Percentiles rank a stretch among this genome's conserved stretches.
phyloP scores from a whole-genome alignment of 2,329 filamentous ascomycete genomes.

The Beauveria sp. region DNA sequence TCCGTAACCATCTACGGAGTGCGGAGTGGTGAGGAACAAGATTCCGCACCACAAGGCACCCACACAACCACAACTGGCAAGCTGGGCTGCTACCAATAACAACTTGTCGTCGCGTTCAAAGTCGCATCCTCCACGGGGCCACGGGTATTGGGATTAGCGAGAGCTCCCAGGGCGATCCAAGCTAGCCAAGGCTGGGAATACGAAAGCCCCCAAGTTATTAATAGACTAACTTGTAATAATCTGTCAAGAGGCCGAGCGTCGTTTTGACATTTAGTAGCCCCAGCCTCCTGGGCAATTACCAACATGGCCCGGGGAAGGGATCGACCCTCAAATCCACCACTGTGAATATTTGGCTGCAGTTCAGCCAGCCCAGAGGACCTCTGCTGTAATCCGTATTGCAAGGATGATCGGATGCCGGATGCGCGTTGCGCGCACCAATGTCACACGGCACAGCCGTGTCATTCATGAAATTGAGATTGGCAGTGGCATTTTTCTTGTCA shows the following conservation, averaged over 20 bases:
- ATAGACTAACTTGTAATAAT: not conserved
- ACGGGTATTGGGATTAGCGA: slow-evolving; percentile 1
- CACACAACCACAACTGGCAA: not conserved
- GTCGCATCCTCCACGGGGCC: not conserved
- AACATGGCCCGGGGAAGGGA: too few species aligned
- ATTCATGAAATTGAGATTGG: too few species aligned
- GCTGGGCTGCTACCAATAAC: not conserved
- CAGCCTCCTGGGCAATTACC: not conserved
- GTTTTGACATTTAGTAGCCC: not conserved
- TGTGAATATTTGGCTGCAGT: too few species aligned
- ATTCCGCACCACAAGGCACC: not conserved
- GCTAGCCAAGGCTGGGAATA: slow-evolving; percentile 7
- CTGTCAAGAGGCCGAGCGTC: too few species aligned
- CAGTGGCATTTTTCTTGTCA: too few species aligned
- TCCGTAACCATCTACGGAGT: too few species aligned
- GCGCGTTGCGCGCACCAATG: too few species aligned
- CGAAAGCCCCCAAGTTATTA: not conserved
- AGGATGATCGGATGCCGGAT: too few species aligned
- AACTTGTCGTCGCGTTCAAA: not conserved
- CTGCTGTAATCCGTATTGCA: too few species aligned
- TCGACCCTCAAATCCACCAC: too few species aligned
- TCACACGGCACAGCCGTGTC: too few species aligned
- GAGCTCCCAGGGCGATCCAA: not conserved
- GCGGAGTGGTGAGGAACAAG: not conserved
- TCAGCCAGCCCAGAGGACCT: too few species aligned